Percentiles rank a stretch among this genome's conserved stretches.
Conservation (phyloP, 441 rosid genomes). For the Gossypium laxum region DNA sequence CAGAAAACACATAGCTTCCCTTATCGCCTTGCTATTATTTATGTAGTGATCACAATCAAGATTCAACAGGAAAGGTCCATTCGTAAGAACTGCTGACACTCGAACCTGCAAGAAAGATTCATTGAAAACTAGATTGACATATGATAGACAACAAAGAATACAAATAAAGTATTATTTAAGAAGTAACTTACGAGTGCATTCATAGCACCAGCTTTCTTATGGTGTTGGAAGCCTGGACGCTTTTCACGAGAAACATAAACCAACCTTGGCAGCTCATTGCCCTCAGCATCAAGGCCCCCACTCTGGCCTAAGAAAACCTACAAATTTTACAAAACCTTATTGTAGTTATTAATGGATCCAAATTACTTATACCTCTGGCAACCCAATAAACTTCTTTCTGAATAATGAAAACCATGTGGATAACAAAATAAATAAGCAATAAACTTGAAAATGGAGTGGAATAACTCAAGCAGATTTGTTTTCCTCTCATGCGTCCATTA, state of each 20-base stretch:
- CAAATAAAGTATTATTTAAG: slow-evolving; percentile 8
- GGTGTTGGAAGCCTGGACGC: slow-evolving; percentile 93
- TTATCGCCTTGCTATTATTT: slow-evolving; percentile 87
- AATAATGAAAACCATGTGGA: not conserved
- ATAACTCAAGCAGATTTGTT: not conserved
- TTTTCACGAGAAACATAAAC: slow-evolving; percentile 98
- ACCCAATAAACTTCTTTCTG: slow-evolving; percentile 4
- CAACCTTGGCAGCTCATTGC: slow-evolving; percentile 91
- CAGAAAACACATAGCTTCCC: slow-evolving; percentile 94
- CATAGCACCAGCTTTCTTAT: slow-evolving; percentile 99
- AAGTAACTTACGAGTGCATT: slow-evolving; percentile 68
- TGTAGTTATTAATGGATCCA: not conserved
- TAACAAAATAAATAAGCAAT: not conserved
- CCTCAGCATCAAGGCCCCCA: slow-evolving; percentile 93
- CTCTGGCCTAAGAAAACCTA: slow-evolving; percentile 86
- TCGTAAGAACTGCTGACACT: slow-evolving; percentile 91
- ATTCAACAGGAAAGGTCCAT: slow-evolving; percentile 95
- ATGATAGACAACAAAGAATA: slow-evolving; percentile 2
- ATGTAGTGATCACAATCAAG: slow-evolving; percentile 99
- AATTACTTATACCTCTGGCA: not conserved
- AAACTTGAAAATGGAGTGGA: not conserved
- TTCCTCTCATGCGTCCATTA: not conserved
- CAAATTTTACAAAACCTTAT: not conserved
- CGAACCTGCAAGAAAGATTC: slow-evolving; percentile 54
- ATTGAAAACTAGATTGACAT: slow-evolving; percentile 15